phyloP scores from a whole-genome alignment of 495 filamentous ascomycete genomes.

The Chaetomium cochliodes region DNA sequence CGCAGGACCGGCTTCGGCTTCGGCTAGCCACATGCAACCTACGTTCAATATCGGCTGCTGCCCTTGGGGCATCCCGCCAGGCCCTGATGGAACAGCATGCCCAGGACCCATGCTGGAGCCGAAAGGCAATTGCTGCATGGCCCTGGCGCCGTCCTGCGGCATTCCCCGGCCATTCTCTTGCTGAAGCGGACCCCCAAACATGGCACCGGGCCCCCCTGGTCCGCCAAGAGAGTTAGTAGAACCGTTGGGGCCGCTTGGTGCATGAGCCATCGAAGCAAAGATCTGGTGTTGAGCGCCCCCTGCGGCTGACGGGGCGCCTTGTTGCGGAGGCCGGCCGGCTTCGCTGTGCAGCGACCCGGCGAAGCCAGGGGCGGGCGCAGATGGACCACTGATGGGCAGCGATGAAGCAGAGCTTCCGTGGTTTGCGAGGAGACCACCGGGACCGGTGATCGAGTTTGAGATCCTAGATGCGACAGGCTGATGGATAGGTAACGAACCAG shows the following conservation, averaged over 20 bases:
- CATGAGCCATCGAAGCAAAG: slow-evolving; percentile 55
- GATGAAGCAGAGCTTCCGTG: slow-evolving; percentile 59
- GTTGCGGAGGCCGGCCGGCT: slow-evolving; percentile 56
- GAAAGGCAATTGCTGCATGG: slow-evolving; percentile 50
- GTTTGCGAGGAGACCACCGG: slow-evolving; percentile 79
- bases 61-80: slow-evolving; percentile 64
- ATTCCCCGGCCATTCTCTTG: slow-evolving; percentile 46
- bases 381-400: slow-evolving; percentile 61
- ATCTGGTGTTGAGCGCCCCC: slow-evolving; percentile 58
- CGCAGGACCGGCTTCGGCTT: neutral
- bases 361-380: slow-evolving; percentile 66
- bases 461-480: slow-evolving; percentile 85
- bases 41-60: slow-evolving; percentile 95
- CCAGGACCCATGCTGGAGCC: slow-evolving; percentile 33
- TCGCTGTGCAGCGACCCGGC: slow-evolving; percentile 63
- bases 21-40: slow-evolving; percentile 38
- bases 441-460: slow-evolving; percentile 77
- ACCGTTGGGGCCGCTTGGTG: slow-evolving; percentile 45
- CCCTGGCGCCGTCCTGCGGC: slow-evolving; percentile 40
- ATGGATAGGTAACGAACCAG: slow-evolving; percentile 80
- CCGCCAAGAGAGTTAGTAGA: slow-evolving; percentile 30
- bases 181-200: slow-evolving; percentile 53
- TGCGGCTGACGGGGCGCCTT: slow-evolving; percentile 62
- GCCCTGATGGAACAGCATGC: slow-evolving; percentile 36
- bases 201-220: slow-evolving; percentile 37